A percentile compares a stretch with the other conserved stretches of the same genome.
Conservation (phyloP, 805 yeast species). For the Lipomyces oligophaga region DNA sequence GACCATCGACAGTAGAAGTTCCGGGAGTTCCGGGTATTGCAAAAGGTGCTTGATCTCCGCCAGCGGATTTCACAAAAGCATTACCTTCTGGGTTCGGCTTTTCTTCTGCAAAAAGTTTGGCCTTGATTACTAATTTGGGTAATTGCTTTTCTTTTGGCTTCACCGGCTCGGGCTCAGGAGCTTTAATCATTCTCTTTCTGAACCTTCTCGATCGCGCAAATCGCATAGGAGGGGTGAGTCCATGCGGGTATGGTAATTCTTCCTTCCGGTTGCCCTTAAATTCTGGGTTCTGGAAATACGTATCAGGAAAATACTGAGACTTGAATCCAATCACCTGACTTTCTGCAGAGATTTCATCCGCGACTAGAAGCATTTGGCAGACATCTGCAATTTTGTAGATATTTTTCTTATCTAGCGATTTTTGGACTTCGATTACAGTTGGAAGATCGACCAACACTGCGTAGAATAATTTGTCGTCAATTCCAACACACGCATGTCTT, state of each 20-base stretch:
- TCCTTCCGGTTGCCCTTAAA: slow-evolving; percentile 20
- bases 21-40: slow-evolving; percentile 1
- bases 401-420: slow-evolving; percentile 84
- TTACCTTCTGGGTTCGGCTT: slow-evolving; percentile 25
- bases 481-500: slow-evolving; percentile 68
- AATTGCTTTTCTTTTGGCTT: slow-evolving; percentile 19
- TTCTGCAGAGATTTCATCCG: slow-evolving; percentile 52
- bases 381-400: slow-evolving; percentile 82
- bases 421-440: slow-evolving; percentile 78
- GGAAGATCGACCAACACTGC: slow-evolving; percentile 89
- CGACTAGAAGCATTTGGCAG: slow-evolving; percentile 76
- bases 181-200: slow-evolving; percentile 63
- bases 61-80: slow-evolving; percentile 12
- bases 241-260: slow-evolving; percentile 54
- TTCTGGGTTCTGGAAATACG: slow-evolving; percentile 26
- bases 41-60: slow-evolving; percentile 2
- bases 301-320: slow-evolving; percentile 33
- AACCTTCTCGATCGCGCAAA: slow-evolving; percentile 67
- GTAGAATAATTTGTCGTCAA: slow-evolving; percentile 68
- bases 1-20: slow-evolving; percentile 25
- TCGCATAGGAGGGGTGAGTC: slow-evolving; percentile 75
- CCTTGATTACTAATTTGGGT: slow-evolving; percentile 21
- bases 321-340: slow-evolving; percentile 37
- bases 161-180: slow-evolving; percentile 30
- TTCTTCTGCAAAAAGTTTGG: slow-evolving; percentile 8